Evolutionary conservation across 2,329 filamentous ascomycete genomes (phyloP), one percentile per base, ranked within the genome.

Genomic region (Xylariaceae sp.): DNA sequence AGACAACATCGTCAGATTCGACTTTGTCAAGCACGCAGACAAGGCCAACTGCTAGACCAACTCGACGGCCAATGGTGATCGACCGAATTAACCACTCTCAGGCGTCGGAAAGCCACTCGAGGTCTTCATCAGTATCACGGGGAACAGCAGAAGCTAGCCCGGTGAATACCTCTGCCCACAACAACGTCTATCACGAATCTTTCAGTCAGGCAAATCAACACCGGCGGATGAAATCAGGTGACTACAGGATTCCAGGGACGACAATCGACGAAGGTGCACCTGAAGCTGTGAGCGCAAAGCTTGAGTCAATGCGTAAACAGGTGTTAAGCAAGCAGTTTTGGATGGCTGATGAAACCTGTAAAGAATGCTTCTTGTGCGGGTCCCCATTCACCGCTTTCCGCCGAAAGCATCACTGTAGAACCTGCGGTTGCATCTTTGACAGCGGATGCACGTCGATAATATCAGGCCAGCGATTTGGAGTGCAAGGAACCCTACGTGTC

Each of bases 291-390:
- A 87, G 79, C 66, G 82, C 84, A 7, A 82, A 84, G 52, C 76
- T 89, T 6, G 85, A 86, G 46, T 88, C 90, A 65, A 89, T 96
- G 80, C 87, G 89, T 61, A 90, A 91, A 67, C 92, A 94, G 69
- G 88, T 99, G 6, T 78, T 98, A 41, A 96, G 91, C 72, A 95
- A 93, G 69, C 93, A 98, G 66, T 98, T 96, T 67, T 98, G 94
- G 95, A 99, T 99, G 95, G 91, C 92, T 58, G 95, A 99, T 71
- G 95, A 98, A 70, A 97, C 96, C 61, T 96, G 94, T 58, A 98
- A 96, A 71, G 94, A 97, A 67, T 99, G 95, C 70, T 99, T 97
- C 71, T 85, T 91, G 40, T 99, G 95, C 68, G 91, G 91, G 40
- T 89, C 91, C 56, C 84, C 90, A 2, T 99, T 99, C 70, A 92